These are phyloP conservation scores for Euphorbia celastroides DNA, from an alignment of 441 rosid species.

Conservation along the genomic window DNA sequence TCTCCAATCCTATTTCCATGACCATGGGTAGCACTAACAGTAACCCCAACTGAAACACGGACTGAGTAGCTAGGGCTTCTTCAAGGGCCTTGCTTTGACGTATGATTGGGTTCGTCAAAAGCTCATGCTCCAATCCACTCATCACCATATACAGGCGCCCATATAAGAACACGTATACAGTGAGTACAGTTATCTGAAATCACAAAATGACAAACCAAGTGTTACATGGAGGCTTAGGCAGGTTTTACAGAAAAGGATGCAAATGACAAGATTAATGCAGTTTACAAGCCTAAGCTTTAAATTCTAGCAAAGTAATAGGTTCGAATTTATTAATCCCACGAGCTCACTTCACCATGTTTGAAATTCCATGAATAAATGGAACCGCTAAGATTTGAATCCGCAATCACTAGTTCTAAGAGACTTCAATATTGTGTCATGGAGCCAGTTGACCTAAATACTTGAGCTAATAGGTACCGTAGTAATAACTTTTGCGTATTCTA, in stretches of 20 bases:
- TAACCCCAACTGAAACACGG: slow-evolving; percentile 81
- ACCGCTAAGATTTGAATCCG: neutral
- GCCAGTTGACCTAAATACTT: neutral
- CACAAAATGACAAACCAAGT: slow-evolving; percentile 15
- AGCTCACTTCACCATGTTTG: neutral
- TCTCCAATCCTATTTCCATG: slow-evolving; percentile 92
- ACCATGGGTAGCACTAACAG: slow-evolving; percentile 86
- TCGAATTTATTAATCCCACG: neutral
- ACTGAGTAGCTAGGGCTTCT: slow-evolving; percentile 76
- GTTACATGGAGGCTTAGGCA: neutral
- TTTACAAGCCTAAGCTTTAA: neutral
- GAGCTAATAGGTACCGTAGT: neutral
- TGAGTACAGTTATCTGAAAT: slow-evolving; percentile 77
- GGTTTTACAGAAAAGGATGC: neutral
- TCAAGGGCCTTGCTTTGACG: slow-evolving; percentile 72
- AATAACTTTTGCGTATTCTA: neutral
- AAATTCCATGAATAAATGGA: neutral
- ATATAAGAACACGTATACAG: slow-evolving; percentile 82
- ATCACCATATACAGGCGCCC: slow-evolving; percentile 91
- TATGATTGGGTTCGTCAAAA: slow-evolving; percentile 50
- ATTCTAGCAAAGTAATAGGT: neutral
- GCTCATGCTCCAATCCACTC: slow-evolving; percentile 83
- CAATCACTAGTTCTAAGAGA: neutral
- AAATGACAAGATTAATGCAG: neutral
- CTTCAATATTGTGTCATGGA: neutral